Percentiles rank a stretch among this genome's conserved stretches.
Evolutionary conservation across 306 rosid species (phyloP).

Genomic region (Cucurbita maxima): DNA sequence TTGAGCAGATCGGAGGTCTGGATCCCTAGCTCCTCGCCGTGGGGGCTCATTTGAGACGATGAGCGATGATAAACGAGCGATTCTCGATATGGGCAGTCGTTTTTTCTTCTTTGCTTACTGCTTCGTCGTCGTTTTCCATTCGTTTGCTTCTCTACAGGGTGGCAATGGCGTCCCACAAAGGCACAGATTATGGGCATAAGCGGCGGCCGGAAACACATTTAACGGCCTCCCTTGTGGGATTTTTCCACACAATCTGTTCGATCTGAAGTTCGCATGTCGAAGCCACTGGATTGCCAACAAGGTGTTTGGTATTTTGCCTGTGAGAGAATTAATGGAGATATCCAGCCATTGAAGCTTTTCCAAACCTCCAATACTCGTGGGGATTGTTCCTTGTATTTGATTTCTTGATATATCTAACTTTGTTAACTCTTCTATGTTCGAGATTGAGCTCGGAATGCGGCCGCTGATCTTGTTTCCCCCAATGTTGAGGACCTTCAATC

Average conservation of each 20-base stretch:
- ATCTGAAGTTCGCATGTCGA: constrained; percentile 71
- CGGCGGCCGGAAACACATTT: constrained; percentile 59
- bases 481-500: constrained; percentile 46
- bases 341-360: constrained; percentile 76
- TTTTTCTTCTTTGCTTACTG: not conserved
- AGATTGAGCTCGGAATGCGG: constrained; percentile 49
- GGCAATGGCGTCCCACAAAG: constrained; percentile 80
- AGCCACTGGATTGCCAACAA: constrained; percentile 48
- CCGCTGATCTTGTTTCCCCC: constrained; percentile 63
- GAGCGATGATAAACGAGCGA: not conserved
- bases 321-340: constrained; percentile 58
- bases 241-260: constrained; percentile 82
- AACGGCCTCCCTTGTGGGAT: constrained; percentile 83
- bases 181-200: constrained; percentile 81
- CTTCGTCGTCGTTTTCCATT: not conserved
- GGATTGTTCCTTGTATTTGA: constrained; percentile 54
- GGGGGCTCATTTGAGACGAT: constrained; percentile 3
- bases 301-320: constrained; percentile 64
- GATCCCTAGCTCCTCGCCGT: not conserved
- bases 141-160: constrained; percentile 38
- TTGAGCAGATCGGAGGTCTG: not conserved
- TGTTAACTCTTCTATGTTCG: constrained; percentile 48
- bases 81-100: not conserved
- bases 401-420: constrained; percentile 76
- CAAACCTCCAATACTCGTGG: constrained; percentile 44